Evolutionary conservation across 164 flowering plant genomes (phyloP), one percentile per base, ranked within the genome.

Genomic region (Tetrastigma voinierianum): DNA sequence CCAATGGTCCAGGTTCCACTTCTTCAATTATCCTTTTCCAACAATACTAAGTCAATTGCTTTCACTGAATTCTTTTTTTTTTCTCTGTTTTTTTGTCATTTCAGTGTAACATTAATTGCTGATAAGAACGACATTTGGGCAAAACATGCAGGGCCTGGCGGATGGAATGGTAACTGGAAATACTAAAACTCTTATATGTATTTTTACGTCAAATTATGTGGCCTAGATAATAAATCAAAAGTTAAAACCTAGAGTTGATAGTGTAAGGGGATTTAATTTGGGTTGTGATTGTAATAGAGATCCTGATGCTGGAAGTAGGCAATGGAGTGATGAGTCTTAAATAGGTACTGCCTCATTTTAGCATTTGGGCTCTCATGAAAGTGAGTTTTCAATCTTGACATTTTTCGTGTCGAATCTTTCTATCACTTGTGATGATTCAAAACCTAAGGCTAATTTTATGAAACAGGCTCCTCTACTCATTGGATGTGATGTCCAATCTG

Each of bases 291-390:
- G 7, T 58, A 19, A 64, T 47, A n/a, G n/a, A 84, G 87, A 84
- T 76, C 82, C 85, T 56, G 85, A 84, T 84, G 87, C 60, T 82
- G 59, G 87, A 84, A 76, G 85, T 84, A 17, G 87, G 87, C 14
- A 84, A 84, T 73, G 84, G 85, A 68, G 84, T 81, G 40, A 80
- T 84, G 84, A 81, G 25, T 10, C 21, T 65, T 14, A 84, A 82
- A 61, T 84, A 82, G 80, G 59, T 82, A 82, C 54, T 67, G 74
- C 10, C 87, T 21, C 87, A 84, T 67, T 81, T 84, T 25, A 84
- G n/a, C n/a, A n/a, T n/a, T n/a, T n/a, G n/a, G n/a, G n/a, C n/a
- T n/a, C n/a, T n/a, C n/a, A n/a, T n/a, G 87, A 81, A 84, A 76
- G 85, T 76, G 6, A 40, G 67, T 56, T 59, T 43, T 25, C n/a